Percentiles rank a stretch among this genome's conserved stretches.
Conservation (phyloP, 2,329 filamentous ascomycete genomes). For the Colletotrichum scovillei region DNA sequence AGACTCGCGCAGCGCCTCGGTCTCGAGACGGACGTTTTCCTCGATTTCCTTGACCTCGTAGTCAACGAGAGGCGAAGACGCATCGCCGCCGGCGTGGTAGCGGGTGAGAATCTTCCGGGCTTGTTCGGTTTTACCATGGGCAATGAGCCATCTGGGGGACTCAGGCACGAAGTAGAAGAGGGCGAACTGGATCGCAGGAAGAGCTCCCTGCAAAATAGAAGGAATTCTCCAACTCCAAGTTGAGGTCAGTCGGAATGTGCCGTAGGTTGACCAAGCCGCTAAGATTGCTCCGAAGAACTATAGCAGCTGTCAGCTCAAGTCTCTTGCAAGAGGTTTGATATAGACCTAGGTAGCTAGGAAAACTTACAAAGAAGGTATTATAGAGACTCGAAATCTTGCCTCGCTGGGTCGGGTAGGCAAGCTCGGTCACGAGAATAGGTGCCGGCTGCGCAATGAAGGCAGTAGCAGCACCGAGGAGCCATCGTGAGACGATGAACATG, state of each 20-base stretch:
- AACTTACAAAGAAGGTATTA: slow-evolving; percentile 50
- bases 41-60: slow-evolving; percentile 58
- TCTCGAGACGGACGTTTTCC: slow-evolving; percentile 56
- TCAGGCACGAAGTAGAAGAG: slow-evolving; percentile 58
- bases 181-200: slow-evolving; percentile 44
- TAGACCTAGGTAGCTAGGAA: background rate
- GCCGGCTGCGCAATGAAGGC: slow-evolving; percentile 44
- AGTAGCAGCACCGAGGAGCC: slow-evolving; percentile 47
- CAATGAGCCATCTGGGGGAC: slow-evolving; percentile 71
- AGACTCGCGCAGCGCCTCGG: slow-evolving; percentile 53
- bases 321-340: background rate
- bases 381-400: slow-evolving; percentile 52
- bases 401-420: slow-evolving; percentile 49
- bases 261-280: slow-evolving; percentile 44
- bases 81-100: slow-evolving; percentile 63
- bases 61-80: slow-evolving; percentile 39
- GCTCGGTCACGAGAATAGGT: slow-evolving; percentile 48
- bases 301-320: background rate
- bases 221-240: slow-evolving; percentile 44
- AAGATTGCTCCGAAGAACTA: slow-evolving; percentile 50
- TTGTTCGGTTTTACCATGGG: slow-evolving; percentile 62
- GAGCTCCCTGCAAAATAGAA: slow-evolving; percentile 48
- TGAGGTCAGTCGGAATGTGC: slow-evolving; percentile 47
- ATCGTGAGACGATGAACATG: slow-evolving; percentile 49
- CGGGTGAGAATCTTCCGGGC: slow-evolving; percentile 63